Conservation (phyloP, 305 asterid species). For the Fraxinus albicans region DNA sequence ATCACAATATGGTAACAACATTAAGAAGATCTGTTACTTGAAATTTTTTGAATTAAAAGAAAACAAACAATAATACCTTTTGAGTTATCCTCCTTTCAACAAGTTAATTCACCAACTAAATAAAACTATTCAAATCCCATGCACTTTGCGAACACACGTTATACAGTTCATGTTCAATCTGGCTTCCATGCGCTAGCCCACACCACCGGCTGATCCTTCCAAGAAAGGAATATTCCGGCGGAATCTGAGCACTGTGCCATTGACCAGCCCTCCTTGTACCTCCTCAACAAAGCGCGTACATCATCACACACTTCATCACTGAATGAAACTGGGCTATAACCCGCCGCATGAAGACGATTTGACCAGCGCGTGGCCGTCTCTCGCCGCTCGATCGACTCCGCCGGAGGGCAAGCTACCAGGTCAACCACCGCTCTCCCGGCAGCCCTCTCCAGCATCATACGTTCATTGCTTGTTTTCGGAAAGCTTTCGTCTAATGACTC, state of each 20-base stretch:
- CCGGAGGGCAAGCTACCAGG: conserved; percentile 70
- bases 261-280: conserved; percentile 97
- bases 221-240: conserved; percentile 89
- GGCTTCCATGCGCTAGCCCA: conserved; percentile 99
- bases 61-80: conserved; percentile 28
- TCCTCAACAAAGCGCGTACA: conserved; percentile 80
- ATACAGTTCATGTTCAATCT: conserved; percentile 30
- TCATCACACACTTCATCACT: conserved; percentile 94
- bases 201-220: conserved; percentile 97
- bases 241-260: conserved; percentile 66
- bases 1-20: conserved; percentile 30
- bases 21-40: conserved; percentile 39
- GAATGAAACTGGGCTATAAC: conserved; percentile 45
- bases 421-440: conserved; percentile 90
- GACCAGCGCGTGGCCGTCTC: conserved; percentile 89
- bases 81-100: conserved; percentile 21
- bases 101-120: conserved; percentile 26
- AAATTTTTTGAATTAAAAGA: conserved; percentile 28
- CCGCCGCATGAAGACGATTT: conserved; percentile 61
- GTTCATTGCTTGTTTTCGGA: conserved; percentile 66
- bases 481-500: conserved; percentile 85
- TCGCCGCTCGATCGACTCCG: conserved; percentile 73
- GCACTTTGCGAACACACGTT: conserved; percentile 46
- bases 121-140: conserved; percentile 17
- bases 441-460: conserved; percentile 85